Evolutionary conservation across 805 yeast genomes (phyloP).

Genomic region (Metschnikowia cubensis): DNA sequence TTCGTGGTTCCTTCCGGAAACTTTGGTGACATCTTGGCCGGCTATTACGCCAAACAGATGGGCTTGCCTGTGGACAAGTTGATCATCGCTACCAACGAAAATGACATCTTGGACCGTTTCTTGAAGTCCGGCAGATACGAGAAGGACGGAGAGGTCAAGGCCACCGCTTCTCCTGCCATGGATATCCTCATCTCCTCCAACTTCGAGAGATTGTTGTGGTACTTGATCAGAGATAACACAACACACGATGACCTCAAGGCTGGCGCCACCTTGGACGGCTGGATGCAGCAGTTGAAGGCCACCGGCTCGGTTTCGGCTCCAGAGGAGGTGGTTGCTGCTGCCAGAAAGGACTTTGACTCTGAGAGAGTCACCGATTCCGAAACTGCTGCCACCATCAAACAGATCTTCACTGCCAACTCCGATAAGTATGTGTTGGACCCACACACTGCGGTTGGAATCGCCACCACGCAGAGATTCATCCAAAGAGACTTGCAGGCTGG

Average conservation of each 20-base stretch:
- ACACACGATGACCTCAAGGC: slow-evolving; percentile 59
- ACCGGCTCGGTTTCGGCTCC: slow-evolving; percentile 76
- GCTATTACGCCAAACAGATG: slow-evolving; percentile 91
- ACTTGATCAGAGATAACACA: slow-evolving; percentile 70
- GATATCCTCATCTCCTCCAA: slow-evolving; percentile 93
- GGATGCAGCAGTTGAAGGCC: slow-evolving; percentile 77
- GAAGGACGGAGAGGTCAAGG: slow-evolving; percentile 71
- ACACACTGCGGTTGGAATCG: slow-evolving; percentile 92
- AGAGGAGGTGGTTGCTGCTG: slow-evolving; percentile 57
- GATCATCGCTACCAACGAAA: slow-evolving; percentile 93
- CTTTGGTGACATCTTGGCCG: slow-evolving; percentile 97
- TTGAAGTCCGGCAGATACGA: slow-evolving; percentile 81
- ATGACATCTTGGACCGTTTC: slow-evolving; percentile 92
- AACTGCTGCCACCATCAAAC: slow-evolving; percentile 75
- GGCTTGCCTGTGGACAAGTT: slow-evolving; percentile 86
- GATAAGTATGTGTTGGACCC: slow-evolving; percentile 87
- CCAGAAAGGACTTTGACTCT: slow-evolving; percentile 67
- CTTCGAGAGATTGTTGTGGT: slow-evolving; percentile 96
- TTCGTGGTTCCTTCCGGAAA: slow-evolving; percentile 97
- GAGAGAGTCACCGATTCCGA: slow-evolving; percentile 75
- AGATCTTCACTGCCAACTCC: slow-evolving; percentile 55
- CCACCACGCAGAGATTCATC: slow-evolving; percentile 65
- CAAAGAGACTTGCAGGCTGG: slow-evolving; percentile 41
- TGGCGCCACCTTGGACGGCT: slow-evolving; percentile 62
- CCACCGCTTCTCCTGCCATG: slow-evolving; percentile 97